phyloP scores from a whole-genome alignment of 2,329 filamentous ascomycete genomes.

The Epichloe uncinata region DNA sequence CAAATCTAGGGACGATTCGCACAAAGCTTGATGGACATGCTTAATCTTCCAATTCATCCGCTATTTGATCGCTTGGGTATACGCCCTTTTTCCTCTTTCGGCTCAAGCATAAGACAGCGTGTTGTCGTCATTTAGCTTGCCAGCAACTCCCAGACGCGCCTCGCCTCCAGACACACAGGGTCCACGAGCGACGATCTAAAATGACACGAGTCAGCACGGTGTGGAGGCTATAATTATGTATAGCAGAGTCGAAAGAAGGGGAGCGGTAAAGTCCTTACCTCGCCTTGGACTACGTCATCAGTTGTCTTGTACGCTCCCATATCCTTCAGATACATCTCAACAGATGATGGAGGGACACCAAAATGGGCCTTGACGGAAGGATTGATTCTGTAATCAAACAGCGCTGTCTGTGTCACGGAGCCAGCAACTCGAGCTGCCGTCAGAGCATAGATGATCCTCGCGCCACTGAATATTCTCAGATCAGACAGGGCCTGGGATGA shows the following conservation, averaged over 20 bases:
- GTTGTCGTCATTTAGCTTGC: slow-evolving; percentile 56
- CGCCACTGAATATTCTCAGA: slow-evolving; percentile 65
- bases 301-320: slow-evolving; percentile 46
- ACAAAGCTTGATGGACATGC: background rate
- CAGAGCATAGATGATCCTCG: slow-evolving; percentile 74
- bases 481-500: slow-evolving; percentile 62
- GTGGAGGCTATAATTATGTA: too few species aligned
- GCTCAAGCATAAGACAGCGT: slow-evolving; percentile 46
- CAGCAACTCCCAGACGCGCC: slow-evolving; percentile 48
- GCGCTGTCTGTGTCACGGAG: slow-evolving; percentile 71
- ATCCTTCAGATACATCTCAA: slow-evolving; percentile 65
- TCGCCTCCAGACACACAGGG: slow-evolving; percentile 60
- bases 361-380: slow-evolving; percentile 46
- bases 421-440: slow-evolving; percentile 76
- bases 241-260: background rate
- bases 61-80: background rate
- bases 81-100: background rate
- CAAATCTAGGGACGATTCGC: background rate
- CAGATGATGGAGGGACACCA: slow-evolving; percentile 64
- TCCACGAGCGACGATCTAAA: slow-evolving; percentile 57
- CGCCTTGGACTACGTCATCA: slow-evolving; percentile 47
- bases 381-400: slow-evolving; percentile 69
- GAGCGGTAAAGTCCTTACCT: slow-evolving; percentile 34
- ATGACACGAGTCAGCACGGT: background rate
- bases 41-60: background rate